These are phyloP conservation scores for Thelonectria blattea DNA, from an alignment of 2,329 filamentous ascomycete genomes.

Conservation along the genomic window DNA sequence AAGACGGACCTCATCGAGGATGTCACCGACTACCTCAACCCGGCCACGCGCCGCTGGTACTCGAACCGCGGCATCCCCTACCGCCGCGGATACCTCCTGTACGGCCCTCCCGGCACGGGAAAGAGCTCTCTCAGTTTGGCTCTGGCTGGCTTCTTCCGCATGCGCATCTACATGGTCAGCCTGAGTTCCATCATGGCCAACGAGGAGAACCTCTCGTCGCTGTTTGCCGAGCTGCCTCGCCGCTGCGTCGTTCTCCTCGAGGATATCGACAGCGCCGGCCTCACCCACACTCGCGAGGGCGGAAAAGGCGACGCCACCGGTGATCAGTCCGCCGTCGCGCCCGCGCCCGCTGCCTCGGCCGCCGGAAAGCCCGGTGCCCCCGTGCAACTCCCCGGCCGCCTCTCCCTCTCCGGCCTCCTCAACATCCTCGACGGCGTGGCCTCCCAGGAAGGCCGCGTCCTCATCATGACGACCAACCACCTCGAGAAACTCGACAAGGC, in stretches of 20 bases:
- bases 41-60: slow-evolving; percentile 76
- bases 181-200: slow-evolving; percentile 67
- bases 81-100: slow-evolving; percentile 79
- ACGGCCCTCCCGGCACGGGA: slow-evolving; percentile 81
- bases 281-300: slow-evolving; percentile 64
- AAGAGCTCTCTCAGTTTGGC: slow-evolving; percentile 77
- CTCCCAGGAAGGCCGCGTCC: slow-evolving; percentile 66
- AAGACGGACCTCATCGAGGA: slow-evolving; percentile 67
- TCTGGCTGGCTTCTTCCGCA: slow-evolving; percentile 71
- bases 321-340: slow-evolving; percentile 31
- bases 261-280: slow-evolving; percentile 76
- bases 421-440: slow-evolving; percentile 81
- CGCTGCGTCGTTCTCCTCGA: slow-evolving; percentile 77
- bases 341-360: slow-evolving; percentile 6
- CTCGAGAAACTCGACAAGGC: slow-evolving; percentile 66
- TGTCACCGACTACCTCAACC: slow-evolving; percentile 67
- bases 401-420: slow-evolving; percentile 78
- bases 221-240: slow-evolving; percentile 71
- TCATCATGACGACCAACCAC: slow-evolving; percentile 72
- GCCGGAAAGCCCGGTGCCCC: slow-evolving; percentile 14
- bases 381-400: slow-evolving; percentile 37
- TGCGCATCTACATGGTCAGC: slow-evolving; percentile 75
- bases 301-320: slow-evolving; percentile 33
- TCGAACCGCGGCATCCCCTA: slow-evolving; percentile 84
- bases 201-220: slow-evolving; percentile 67